Evolutionary conservation across 2,329 filamentous ascomycete species (phyloP).

Genomic region (Trichophyton schoenleinii): DNA sequence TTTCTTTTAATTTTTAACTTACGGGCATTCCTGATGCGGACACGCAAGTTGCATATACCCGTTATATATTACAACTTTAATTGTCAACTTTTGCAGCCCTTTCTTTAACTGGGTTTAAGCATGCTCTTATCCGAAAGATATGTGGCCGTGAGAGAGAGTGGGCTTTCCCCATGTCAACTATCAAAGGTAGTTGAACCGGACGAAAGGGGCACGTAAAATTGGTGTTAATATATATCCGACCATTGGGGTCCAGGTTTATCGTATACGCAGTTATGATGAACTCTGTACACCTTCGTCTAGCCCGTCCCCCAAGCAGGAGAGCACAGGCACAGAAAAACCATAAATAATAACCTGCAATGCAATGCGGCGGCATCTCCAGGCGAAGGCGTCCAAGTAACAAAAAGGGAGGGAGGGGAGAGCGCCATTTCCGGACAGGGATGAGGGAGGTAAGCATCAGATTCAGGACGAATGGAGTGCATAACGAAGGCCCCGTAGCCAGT

Average conservation of each 20-base stretch:
- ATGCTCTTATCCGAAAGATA: not conserved
- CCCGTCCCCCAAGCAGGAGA: not conserved
- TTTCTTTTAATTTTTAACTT: not conserved
- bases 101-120: not conserved
- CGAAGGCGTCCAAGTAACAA: not conserved
- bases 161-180: not conserved
- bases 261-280: not conserved
- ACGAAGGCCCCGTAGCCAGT: not conserved
- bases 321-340: not conserved
- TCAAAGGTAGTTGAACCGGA: not conserved
- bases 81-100: not conserved
- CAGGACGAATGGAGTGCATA: not conserved
- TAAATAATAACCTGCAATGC: not conserved
- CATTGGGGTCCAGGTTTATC: not conserved
- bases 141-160: not conserved
- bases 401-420: not conserved
- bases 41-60: not conserved
- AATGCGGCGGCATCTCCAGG: not conserved
- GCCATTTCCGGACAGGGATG: not conserved
- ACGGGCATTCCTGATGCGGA: not conserved
- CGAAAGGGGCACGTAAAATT: not conserved
- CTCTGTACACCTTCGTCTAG: not conserved
- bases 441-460: not conserved
- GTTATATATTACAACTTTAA: slow-evolving; percentile 3
- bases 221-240: not conserved